Conservation (phyloP, 148 eudicot genomes). For the Gaultheria prostrata region DNA sequence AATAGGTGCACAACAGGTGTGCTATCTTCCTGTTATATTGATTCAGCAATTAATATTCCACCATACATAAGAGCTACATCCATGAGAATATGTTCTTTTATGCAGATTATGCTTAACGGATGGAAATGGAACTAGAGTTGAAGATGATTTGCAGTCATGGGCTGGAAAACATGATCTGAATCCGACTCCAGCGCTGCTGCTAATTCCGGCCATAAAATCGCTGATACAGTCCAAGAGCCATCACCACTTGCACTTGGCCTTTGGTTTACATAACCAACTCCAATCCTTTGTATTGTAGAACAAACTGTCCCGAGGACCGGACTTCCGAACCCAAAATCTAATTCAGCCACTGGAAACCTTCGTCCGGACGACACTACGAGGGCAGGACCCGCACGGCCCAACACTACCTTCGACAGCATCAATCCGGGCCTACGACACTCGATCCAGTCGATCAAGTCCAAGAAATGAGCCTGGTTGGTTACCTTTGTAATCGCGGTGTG, state of each 20-base stretch:
- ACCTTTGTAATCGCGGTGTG: conserved; percentile 23
- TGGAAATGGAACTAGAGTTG: conserved; percentile 16
- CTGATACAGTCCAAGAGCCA: conserved; percentile 39
- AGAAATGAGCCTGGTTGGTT: conserved; percentile 30
- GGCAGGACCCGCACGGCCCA: conserved; percentile 33
- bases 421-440: conserved; percentile 35
- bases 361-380: conserved; percentile 26
- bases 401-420: conserved; percentile 30
- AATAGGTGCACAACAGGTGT: too few relatives aligned
- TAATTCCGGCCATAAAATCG: conserved; percentile 39
- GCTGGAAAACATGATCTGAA: conserved; percentile 29
- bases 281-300: conserved; percentile 35
- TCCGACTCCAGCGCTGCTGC: conserved; percentile 35
- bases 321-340: conserved; percentile 27
- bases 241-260: conserved; percentile 32
- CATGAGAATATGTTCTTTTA: background rate
- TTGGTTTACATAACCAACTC: conserved; percentile 42
- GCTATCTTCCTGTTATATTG: too few relatives aligned
- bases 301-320: conserved; percentile 37
- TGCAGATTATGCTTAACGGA: background rate
- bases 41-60: too few relatives aligned
- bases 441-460: conserved; percentile 37
- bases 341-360: conserved; percentile 19
- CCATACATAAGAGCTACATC: background rate
- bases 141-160: conserved; percentile 27